These are phyloP conservation scores for Mycena leptocephala DNA, from an alignment of 768 basidiomycete species.

Conservation along the genomic window DNA sequence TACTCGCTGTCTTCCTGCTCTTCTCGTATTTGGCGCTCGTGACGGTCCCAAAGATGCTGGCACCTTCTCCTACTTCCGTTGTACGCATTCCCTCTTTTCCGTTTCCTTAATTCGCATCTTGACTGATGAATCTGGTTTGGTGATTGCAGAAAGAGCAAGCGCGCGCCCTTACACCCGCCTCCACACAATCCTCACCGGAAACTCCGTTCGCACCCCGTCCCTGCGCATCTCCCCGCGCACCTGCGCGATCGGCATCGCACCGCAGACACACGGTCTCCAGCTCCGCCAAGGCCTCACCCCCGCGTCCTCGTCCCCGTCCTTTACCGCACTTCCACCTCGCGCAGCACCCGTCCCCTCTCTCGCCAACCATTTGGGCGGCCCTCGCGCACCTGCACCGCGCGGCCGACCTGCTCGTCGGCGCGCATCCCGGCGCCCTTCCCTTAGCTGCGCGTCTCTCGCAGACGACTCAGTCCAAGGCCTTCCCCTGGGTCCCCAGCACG, in stretches of 20 bases:
- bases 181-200: neutral
- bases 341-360: neutral
- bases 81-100: neutral
- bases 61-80: neutral
- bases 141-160: too few relatives aligned
- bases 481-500: neutral
- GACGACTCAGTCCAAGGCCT: neutral
- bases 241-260: too few relatives aligned
- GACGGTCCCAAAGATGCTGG: neutral
- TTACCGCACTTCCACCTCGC: neutral
- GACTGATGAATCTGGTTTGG: too few relatives aligned
- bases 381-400: neutral
- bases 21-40: slow-evolving; percentile 17
- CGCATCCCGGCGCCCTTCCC: neutral
- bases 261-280: neutral
- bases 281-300: neutral
- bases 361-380: neutral
- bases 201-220: neutral
- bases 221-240: neutral
- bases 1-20: neutral
- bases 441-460: neutral
- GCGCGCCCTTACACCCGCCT: neutral
- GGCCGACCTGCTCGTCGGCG: slow-evolving; percentile 7
- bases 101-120: neutral
- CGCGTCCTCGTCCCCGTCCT: neutral